Conservation (phyloP, 805 yeast genomes). For the Diddensiella santjacobensis region DNA sequence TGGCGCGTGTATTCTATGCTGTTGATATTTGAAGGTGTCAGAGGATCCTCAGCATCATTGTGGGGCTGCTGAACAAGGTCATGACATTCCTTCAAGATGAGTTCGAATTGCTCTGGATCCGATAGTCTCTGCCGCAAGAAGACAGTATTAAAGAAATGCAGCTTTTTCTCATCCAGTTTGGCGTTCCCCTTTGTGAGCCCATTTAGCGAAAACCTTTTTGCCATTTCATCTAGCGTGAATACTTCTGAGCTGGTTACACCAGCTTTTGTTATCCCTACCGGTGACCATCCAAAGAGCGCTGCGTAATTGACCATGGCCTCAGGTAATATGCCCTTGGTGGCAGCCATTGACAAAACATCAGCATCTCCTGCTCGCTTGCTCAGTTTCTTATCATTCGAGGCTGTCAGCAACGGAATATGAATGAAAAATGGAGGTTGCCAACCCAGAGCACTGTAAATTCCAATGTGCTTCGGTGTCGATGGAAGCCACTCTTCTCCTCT, state of each 20-base stretch:
- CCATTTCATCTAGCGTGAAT: constrained; percentile 43
- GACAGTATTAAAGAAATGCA: constrained; percentile 71
- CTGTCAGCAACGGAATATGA: constrained; percentile 88
- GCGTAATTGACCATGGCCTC: constrained; percentile 86
- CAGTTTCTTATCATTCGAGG: constrained; percentile 55
- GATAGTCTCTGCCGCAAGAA: constrained; percentile 49
- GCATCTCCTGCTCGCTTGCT: constrained; percentile 84
- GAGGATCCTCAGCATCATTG: neutral
- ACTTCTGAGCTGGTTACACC: constrained; percentile 29
- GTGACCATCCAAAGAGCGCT: constrained; percentile 94
- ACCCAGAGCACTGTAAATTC: constrained; percentile 78
- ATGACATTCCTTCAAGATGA: constrained; percentile 32
- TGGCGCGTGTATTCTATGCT: constrained; percentile 32
- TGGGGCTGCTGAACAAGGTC: neutral
- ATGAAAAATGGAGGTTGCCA: constrained; percentile 79
- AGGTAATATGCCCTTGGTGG: constrained; percentile 64
- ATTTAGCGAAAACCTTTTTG: constrained; percentile 54
- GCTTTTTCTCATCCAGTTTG: constrained; percentile 76
- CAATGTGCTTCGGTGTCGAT: constrained; percentile 91
- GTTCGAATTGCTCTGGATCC: constrained; percentile 35
- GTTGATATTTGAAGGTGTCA: neutral
- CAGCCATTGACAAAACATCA: constrained; percentile 57
- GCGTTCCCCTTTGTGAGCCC: constrained; percentile 91
- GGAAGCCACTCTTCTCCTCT: constrained; percentile 98
- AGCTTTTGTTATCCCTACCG: constrained; percentile 47